Conservation (phyloP, 1,284 basidiomycete genomes). For the Malassezia psittaci region DNA sequence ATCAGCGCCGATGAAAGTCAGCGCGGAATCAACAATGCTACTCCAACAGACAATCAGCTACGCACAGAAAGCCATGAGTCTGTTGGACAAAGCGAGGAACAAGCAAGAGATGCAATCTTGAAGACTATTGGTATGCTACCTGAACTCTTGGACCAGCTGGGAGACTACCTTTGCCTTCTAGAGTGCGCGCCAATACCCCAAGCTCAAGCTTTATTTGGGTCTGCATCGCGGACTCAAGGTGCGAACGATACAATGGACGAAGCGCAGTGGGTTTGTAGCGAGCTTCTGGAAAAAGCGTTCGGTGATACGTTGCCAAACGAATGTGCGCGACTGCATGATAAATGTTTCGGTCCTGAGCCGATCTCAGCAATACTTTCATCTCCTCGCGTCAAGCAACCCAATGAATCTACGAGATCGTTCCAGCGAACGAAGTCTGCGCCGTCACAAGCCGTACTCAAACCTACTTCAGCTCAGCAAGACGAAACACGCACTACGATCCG, state of each 20-base stretch:
- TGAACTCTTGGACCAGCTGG: conserved; percentile 3
- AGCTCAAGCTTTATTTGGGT: not conserved
- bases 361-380: not conserved
- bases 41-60: too few relatives aligned
- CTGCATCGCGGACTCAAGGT: not conserved
- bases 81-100: too few relatives aligned
- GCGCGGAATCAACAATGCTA: too few relatives aligned
- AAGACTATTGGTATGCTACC: not conserved
- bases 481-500: conserved; percentile 7
- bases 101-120: too few relatives aligned
- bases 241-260: conserved; percentile 34
- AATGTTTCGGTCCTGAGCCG: conserved; percentile 32
- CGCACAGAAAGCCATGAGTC: too few relatives aligned
- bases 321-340: conserved; percentile 30
- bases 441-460: not conserved
- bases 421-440: conserved; percentile 7
- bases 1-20: too few relatives aligned
- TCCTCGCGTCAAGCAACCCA: not conserved
- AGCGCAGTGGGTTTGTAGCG: conserved; percentile 38
- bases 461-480: not conserved
- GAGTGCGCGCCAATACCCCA: not conserved
- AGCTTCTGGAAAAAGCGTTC: conserved; percentile 33
- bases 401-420: not conserved
- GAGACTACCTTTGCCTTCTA: conserved; percentile 15
- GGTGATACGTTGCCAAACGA: conserved; percentile 22